Evolutionary conservation across 768 basidiomycete genomes (phyloP).

Genomic region (Rhodotorula babjevae): DNA sequence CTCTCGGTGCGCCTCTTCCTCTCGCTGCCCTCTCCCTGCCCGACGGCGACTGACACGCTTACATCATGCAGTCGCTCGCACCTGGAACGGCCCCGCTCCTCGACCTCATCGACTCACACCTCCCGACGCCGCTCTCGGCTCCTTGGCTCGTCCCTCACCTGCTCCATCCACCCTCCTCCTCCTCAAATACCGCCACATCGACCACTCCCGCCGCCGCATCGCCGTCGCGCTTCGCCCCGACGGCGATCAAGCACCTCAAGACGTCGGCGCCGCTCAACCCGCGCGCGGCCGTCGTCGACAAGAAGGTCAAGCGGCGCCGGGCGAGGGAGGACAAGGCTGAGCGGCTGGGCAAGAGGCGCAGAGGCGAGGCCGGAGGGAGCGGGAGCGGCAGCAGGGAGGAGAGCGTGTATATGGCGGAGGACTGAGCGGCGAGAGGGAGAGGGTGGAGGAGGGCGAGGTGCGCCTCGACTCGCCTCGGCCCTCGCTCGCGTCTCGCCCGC

Average conservation of each 20-base stretch:
- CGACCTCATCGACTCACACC: slow-evolving; percentile 46
- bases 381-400: neutral
- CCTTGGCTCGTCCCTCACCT: slow-evolving; percentile 57
- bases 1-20: slow-evolving; percentile 56
- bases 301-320: neutral
- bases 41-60: neutral
- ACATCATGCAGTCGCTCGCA: slow-evolving; percentile 48
- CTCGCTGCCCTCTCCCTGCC: neutral
- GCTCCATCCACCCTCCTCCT: slow-evolving; percentile 24
- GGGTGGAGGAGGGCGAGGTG: too few species aligned
- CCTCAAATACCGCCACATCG: slow-evolving; percentile 14
- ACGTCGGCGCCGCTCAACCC: slow-evolving; percentile 77
- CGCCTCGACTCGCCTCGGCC: too few species aligned
- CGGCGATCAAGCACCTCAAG: slow-evolving; percentile 73
- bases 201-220: neutral
- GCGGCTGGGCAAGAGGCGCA: neutral
- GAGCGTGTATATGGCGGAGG: slow-evolving; percentile 22
- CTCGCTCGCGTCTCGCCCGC: neutral
- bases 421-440: neutral
- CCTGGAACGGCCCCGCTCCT: slow-evolving; percentile 50
- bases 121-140: slow-evolving; percentile 55
- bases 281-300: slow-evolving; percentile 56
- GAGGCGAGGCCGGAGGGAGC: neutral
- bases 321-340: neutral
- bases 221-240: slow-evolving; percentile 54